These are phyloP conservation scores for Guillardia theta DNA, from an alignment of 78 protist species.

Conservation along the genomic window DNA sequence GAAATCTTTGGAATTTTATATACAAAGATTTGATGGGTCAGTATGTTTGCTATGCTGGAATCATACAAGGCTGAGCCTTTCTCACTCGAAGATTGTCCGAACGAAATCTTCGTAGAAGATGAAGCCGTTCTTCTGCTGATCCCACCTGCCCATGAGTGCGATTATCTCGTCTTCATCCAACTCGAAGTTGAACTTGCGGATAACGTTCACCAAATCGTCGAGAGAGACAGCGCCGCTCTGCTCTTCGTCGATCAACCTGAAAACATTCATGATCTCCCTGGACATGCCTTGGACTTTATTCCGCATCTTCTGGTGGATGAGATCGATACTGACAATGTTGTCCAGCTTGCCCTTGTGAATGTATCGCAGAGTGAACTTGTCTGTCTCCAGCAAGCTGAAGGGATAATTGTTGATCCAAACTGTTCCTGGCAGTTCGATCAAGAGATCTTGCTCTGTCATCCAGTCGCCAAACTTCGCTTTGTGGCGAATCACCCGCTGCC, in stretches of 20 bases:
- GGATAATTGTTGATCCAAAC: constrained; percentile 8
- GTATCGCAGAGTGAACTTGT: constrained; percentile 30
- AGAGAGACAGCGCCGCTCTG: neutral
- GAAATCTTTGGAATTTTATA: too few species aligned
- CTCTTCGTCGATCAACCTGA: constrained; percentile 1
- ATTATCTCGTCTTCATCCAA: constrained; percentile 9
- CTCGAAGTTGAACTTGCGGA: constrained; percentile 19
- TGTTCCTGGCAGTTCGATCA: neutral
- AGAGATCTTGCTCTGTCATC: neutral
- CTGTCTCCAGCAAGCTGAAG: neutral
- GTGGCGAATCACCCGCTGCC: constrained; percentile 38
- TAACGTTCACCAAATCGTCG: neutral
- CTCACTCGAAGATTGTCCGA: neutral
- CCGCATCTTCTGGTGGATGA: neutral
- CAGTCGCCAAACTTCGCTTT: neutral
- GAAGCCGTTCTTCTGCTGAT: neutral
- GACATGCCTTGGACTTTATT: neutral
- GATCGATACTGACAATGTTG: neutral
- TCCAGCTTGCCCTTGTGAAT: neutral
- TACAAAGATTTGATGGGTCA: too few species aligned
- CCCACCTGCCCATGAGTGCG: constrained; percentile 2
- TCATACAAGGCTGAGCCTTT: neutral
- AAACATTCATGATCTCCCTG: neutral
- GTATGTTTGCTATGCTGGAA: too few species aligned
- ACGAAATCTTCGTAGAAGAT: neutral